Base-by-base conservation (phyloP, 768 basidiomycete species). In the Leccinum longicurvipes region DNA sequence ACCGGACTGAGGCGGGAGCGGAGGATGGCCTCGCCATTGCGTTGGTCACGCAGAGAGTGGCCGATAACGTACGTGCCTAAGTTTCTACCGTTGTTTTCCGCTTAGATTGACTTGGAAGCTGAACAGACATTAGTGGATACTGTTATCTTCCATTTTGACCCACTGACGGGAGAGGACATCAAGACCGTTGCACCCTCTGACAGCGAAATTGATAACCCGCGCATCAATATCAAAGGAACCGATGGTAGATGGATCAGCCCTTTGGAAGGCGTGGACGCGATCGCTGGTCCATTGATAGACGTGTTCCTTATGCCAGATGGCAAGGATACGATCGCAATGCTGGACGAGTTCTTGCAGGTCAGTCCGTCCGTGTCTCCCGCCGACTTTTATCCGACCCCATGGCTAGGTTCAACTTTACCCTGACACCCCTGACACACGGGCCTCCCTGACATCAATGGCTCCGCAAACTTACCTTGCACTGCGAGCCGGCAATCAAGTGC, bases 291-390 rank as follows among this genome's bases (percentile, higher is more conserved):
- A 1, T 64, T 83, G 28, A 70, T 83, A 2, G 85, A 89, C 48
- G 79, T 78, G 15, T 89, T 79, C 69, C 68, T 85, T 23, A 47
- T 86, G n/a, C 73, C 77, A 0, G 70, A 68, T 24, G 59, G 72
- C 3, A 71, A 69, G 21, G 84, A 81, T 63, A 75, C 81, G 9
- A 72, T 92, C 11, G 73, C 87, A 6, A 72, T 93, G 32, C 73
- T 94, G 39, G 91, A 93, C 63, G 83, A 89, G 60, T 86, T 81
- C 66, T 77, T 89, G 39, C 89, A 91, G 79, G 90, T 88, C 53
- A 25, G 76, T 51, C 59, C 14, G 3, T 36, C 21, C 31, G n/a
- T 28, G 8, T 48, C 36, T 28, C 47, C 41, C 25, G n/a, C 27
- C 1, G 27, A 3, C 17, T 21, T 4, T 34, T 10, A 28, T 24